Evolutionary conservation across 257 asterid genomes (phyloP).

Genomic region (Ophiorrhiza pumila): DNA sequence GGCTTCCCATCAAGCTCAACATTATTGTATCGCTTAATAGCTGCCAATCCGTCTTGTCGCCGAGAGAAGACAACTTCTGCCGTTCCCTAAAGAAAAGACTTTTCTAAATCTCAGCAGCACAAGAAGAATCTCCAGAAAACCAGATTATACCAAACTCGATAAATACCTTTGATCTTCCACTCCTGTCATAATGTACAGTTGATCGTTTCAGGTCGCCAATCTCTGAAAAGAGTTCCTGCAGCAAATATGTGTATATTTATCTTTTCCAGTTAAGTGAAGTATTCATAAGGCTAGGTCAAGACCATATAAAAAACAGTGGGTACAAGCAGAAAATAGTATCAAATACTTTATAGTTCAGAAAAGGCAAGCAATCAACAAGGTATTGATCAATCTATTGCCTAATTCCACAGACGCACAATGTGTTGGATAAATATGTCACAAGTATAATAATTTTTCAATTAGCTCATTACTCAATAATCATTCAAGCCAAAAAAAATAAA

Average conservation of each 20-base stretch:
- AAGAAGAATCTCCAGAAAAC: constrained; percentile 26
- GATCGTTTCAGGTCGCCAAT: constrained; percentile 82
- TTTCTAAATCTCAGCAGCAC: constrained; percentile 28
- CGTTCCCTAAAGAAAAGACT: constrained; percentile 61
- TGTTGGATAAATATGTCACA: background rate
- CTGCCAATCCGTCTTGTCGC: constrained; percentile 53
- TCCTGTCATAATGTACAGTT: constrained; percentile 76
- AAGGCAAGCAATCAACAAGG: background rate
- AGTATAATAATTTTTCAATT: background rate
- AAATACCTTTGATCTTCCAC: constrained; percentile 93
- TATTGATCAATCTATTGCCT: background rate
- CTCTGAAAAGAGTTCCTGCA: constrained; percentile 89
- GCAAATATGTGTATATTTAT: background rate
- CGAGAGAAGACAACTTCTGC: constrained; percentile 76
- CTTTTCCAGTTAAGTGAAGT: background rate
- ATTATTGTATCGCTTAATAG: constrained; percentile 58
- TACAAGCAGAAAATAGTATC: background rate
- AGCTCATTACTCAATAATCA: background rate
- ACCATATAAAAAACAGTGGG: background rate
- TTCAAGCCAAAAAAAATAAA: background rate
- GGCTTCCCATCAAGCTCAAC: constrained; percentile 76
- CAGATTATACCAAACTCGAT: constrained; percentile 21
- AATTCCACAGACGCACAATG: background rate
- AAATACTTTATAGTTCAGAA: background rate
- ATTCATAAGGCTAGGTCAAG: background rate